Percentiles rank a stretch among this genome's conserved stretches.
phyloP scores from a whole-genome alignment of 306 rosid species.

The Purshia tridentata region DNA sequence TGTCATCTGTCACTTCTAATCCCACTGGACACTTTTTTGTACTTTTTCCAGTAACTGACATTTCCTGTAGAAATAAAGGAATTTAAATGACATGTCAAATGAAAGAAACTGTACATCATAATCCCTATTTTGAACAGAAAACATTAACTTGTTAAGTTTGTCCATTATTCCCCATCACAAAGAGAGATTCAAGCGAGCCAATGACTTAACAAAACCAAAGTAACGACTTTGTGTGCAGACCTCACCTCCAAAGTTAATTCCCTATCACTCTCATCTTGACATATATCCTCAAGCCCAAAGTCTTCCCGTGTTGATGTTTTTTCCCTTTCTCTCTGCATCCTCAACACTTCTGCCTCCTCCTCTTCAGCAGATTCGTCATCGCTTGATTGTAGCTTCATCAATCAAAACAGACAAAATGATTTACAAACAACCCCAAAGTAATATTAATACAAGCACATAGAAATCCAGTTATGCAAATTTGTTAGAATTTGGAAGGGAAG shows the following conservation, averaged over 20 bases:
- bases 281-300: conserved; percentile 53
- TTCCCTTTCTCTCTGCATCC: conserved; percentile 58
- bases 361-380: conserved; percentile 73
- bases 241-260: conserved; percentile 60
- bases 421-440: neutral
- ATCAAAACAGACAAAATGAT: conserved; percentile 12
- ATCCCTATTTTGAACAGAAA: neutral
- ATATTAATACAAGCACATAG: neutral
- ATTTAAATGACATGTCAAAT: neutral
- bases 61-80: conserved; percentile 48
- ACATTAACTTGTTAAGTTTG: neutral
- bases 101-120: conserved; percentile 18
- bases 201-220: conserved; percentile 11
- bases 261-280: conserved; percentile 40
- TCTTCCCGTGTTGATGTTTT: conserved; percentile 53
- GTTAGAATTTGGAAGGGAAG: neutral
- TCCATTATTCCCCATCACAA: neutral
- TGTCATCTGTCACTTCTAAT: conserved; percentile 35
- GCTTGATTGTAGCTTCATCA: conserved; percentile 57
- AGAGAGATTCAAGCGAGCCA: conserved; percentile 8
- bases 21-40: conserved; percentile 19
- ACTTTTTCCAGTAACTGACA: conserved; percentile 41
- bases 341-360: conserved; percentile 69
- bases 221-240: conserved; percentile 2
- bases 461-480: neutral